phyloP scores from a whole-genome alignment of 768 basidiomycete species.

The Hypholoma sublateritium region DNA sequence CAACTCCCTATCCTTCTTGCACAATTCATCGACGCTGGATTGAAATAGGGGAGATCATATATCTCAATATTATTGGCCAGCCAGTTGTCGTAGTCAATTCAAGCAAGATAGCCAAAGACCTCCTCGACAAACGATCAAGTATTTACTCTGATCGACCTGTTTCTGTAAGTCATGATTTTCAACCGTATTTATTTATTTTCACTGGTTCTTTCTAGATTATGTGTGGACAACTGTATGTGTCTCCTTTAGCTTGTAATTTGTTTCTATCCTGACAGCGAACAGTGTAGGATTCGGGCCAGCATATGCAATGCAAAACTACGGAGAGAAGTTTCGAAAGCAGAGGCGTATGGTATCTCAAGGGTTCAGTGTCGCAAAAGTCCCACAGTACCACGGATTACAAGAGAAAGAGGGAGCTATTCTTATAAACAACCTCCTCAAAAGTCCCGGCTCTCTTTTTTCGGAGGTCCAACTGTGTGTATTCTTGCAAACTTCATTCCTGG shows the following conservation, averaged over 20 bases:
- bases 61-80: conserved; percentile 15
- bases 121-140: conserved; percentile 19
- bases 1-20: background rate
- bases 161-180: background rate
- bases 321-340: conserved; percentile 37
- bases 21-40: background rate
- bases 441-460: conserved; percentile 24
- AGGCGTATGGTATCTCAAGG: conserved; percentile 27
- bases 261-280: background rate
- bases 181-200: no score
- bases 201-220: conserved; percentile 7
- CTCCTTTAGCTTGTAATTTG: background rate
- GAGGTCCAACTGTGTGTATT: conserved; percentile 27
- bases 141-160: conserved; percentile 20
- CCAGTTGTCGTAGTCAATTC: conserved; percentile 19
- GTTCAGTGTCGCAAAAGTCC: conserved; percentile 15
- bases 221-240: conserved; percentile 14
- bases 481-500: background rate
- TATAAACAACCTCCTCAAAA: conserved; percentile 19
- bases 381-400: conserved; percentile 17
- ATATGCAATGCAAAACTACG: conserved; percentile 40
- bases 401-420: conserved; percentile 19
- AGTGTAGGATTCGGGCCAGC: conserved; percentile 39
- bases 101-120: conserved; percentile 13
- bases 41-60: conserved; percentile 31